These are phyloP conservation scores for Metschnikowia baotianmanensis DNA, from an alignment of 805 yeast genomes.

Conservation along the genomic window DNA sequence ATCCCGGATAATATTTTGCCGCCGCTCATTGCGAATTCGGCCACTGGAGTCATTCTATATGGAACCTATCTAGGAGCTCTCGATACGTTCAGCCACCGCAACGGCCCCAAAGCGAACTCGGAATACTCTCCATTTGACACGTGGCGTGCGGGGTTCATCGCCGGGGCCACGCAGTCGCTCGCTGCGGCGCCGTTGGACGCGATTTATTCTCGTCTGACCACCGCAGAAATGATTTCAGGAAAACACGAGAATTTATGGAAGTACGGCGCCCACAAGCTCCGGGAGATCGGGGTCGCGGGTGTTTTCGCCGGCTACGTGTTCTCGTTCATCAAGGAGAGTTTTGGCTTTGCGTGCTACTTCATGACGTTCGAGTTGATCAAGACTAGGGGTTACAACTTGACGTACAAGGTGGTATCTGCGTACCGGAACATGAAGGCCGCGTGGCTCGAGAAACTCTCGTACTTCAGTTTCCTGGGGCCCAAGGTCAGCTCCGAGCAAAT, in stretches of 20 bases:
- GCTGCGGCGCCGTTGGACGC: slow-evolving; percentile 96
- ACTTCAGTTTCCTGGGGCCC: slow-evolving; percentile 11
- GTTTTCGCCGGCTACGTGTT: slow-evolving; percentile 89
- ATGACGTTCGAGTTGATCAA: slow-evolving; percentile 77
- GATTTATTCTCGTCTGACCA: slow-evolving; percentile 74
- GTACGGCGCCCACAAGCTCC: slow-evolving; percentile 66
- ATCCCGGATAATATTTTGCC: slow-evolving; percentile 85
- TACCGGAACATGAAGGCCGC: slow-evolving; percentile 40
- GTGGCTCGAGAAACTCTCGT: slow-evolving; percentile 21
- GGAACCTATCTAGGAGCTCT: slow-evolving; percentile 70
- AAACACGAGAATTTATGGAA: slow-evolving; percentile 70
- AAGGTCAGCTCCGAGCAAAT: slow-evolving; percentile 19
- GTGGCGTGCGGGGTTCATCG: slow-evolving; percentile 76
- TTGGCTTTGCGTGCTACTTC: slow-evolving; percentile 85
- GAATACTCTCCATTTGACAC: slow-evolving; percentile 46
- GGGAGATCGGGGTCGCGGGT: slow-evolving; percentile 74
- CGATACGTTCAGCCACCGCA: slow-evolving; percentile 27
- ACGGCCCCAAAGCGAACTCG: slow-evolving; percentile 9
- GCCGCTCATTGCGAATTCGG: slow-evolving; percentile 88
- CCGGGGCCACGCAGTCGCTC: slow-evolving; percentile 84
- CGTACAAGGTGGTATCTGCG: slow-evolving; percentile 44
- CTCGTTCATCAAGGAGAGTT: slow-evolving; percentile 70
- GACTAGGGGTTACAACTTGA: slow-evolving; percentile 56
- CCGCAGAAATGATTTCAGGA: slow-evolving; percentile 69
- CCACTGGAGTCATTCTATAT: slow-evolving; percentile 83